phyloP scores from a whole-genome alignment of 495 filamentous ascomycete species.

The Penicillium verhagenii region DNA sequence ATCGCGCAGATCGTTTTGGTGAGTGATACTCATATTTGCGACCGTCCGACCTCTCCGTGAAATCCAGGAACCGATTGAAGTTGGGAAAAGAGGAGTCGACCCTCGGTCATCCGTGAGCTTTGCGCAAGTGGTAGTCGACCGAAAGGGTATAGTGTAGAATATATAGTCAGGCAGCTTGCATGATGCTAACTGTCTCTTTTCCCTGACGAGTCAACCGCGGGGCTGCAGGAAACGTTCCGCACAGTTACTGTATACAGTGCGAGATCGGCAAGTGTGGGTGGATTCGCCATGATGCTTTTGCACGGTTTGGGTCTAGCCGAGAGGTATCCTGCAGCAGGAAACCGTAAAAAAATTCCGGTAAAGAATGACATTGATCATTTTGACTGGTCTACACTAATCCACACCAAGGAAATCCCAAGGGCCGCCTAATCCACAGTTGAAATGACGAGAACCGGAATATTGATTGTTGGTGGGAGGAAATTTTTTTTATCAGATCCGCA shows the following conservation, averaged over 20 bases:
- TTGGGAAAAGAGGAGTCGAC: conserved; percentile 5
- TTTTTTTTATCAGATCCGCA: neutral
- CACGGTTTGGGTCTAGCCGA: neutral
- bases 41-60: conserved; percentile 13
- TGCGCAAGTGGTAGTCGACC: conserved; percentile 1
- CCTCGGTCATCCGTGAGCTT: conserved; percentile 6
- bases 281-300: conserved; percentile 1
- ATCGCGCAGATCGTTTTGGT: conserved; percentile 13
- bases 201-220: conserved; percentile 1
- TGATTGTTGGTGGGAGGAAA: neutral
- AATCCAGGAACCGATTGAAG: conserved; percentile 5
- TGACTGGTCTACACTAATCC: neutral
- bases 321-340: neutral
- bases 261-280: conserved; percentile 2
- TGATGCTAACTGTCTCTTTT: neutral
- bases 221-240: neutral
- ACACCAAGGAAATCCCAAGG: neutral
- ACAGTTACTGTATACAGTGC: conserved; percentile 3
- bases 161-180: conserved; percentile 13
- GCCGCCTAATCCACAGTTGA: neutral
- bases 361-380: neutral
- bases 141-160: conserved; percentile 16
- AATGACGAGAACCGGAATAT: neutral
- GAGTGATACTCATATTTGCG: conserved; percentile 31
- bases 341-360: neutral